These are phyloP conservation scores for Apophysomyces trapeziformis DNA, from an alignment of 371 early-diverging fungal species.

Conservation along the genomic window DNA sequence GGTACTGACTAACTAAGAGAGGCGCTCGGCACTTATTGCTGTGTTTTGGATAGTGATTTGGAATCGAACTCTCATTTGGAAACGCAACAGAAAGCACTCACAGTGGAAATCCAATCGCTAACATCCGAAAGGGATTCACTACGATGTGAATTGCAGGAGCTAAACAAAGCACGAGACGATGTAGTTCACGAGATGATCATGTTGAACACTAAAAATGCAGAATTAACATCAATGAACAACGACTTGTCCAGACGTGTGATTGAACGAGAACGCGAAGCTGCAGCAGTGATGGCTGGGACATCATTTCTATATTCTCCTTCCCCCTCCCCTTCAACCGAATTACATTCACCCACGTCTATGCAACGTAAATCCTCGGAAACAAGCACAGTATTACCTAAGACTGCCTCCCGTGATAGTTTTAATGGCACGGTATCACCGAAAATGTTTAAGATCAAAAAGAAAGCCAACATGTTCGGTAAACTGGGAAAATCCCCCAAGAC, in stretches of 20 bases:
- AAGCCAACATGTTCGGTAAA: conserved; percentile 3
- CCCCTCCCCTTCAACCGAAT: conserved; percentile 29
- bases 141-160: background rate
- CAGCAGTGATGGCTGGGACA: conserved; percentile 42
- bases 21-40: background rate
- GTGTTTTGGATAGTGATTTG: conserved; percentile 4
- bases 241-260: conserved; percentile 56
- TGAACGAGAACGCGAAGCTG: conserved; percentile 51
- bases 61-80: conserved; percentile 14
- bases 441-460: conserved; percentile 36
- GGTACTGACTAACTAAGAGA: conserved; percentile 16
- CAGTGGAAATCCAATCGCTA: conserved; percentile 37
- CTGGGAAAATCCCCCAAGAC: conserved; percentile 14
- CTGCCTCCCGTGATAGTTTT: conserved; percentile 31
- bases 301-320: conserved; percentile 22
- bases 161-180: conserved; percentile 24
- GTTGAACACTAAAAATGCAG: conserved; percentile 61
- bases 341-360: conserved; percentile 13
- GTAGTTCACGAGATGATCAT: conserved; percentile 57
- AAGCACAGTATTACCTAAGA: conserved; percentile 23
- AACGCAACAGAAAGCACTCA: conserved; percentile 33
- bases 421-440: conserved; percentile 35
- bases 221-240: conserved; percentile 60
- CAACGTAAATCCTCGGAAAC: conserved; percentile 24
- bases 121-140: background rate